Evolutionary conservation across 2,329 filamentous ascomycete genomes (phyloP).

Genomic region (Alternaria arbusti): DNA sequence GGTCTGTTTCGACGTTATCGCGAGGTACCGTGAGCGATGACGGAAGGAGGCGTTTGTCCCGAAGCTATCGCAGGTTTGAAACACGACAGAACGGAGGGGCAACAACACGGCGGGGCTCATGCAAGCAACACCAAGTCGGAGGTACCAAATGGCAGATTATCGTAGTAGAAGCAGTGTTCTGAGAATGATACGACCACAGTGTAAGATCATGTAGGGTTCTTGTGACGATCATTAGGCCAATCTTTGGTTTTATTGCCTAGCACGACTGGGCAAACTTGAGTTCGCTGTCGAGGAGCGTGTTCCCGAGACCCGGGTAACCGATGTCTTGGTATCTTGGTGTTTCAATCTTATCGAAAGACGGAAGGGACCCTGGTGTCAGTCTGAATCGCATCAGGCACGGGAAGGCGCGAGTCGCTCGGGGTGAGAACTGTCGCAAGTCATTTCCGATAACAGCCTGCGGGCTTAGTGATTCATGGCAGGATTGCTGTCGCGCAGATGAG

Average conservation of each 20-base stretch:
- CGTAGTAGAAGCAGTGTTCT: neutral
- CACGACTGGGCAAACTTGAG: conserved; percentile 3
- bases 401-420: neutral
- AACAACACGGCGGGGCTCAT: neutral
- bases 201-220: neutral
- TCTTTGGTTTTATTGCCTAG: conserved; percentile 6
- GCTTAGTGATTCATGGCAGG: conserved; percentile 1
- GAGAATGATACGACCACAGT: neutral
- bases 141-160: neutral
- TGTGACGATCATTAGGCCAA: neutral
- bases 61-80: conserved; percentile 9
- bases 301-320: conserved; percentile 6
- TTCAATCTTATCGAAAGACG: neutral
- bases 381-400: neutral
- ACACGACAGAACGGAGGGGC: neutral
- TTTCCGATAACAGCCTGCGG: neutral
- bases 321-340: neutral
- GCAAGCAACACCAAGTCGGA: conserved; percentile 3
- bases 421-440: neutral
- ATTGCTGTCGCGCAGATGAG: neutral
- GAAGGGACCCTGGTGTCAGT: conserved; percentile 1
- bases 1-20: conserved; percentile 11
- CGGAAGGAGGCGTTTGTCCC: conserved; percentile 1
- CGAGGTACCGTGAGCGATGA: conserved; percentile 4
- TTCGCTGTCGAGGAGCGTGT: neutral